Percentiles rank a stretch among this genome's conserved stretches.
Conservation (phyloP, 2,329 filamentous ascomycete species). For the Colletotrichum salicis region DNA sequence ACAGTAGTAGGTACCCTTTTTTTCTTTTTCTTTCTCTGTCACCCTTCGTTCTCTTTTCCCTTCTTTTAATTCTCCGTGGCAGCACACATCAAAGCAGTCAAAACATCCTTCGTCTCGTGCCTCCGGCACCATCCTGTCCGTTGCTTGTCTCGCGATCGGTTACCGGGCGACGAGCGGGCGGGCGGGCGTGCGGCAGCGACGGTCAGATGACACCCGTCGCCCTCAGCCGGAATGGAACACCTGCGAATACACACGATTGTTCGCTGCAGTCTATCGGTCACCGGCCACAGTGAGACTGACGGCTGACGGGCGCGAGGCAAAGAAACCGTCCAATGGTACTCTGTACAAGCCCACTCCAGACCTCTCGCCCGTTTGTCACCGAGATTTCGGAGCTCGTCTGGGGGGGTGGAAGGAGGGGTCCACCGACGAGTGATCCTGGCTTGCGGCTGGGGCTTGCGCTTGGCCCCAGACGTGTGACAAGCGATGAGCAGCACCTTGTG, state of each 20-base stretch:
- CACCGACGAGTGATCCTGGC: slow-evolving; percentile 27
- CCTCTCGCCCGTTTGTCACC: slow-evolving; percentile 30
- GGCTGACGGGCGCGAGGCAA: slow-evolving; percentile 10
- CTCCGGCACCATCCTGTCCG: slow-evolving; percentile 11
- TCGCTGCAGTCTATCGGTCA: slow-evolving; percentile 16
- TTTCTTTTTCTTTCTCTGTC: background rate
- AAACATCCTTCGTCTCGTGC: slow-evolving; percentile 18
- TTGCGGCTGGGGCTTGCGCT: slow-evolving; percentile 31
- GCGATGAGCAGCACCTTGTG: slow-evolving; percentile 7
- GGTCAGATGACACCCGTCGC: slow-evolving; percentile 33
- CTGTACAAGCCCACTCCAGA: slow-evolving; percentile 19
- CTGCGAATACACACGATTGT: slow-evolving; percentile 26
- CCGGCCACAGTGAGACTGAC: background rate
- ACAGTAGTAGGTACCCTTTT: background rate
- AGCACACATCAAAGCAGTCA: slow-evolving; percentile 24
- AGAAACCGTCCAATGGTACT: slow-evolving; percentile 3
- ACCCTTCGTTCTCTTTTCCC: background rate
- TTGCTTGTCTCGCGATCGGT: slow-evolving; percentile 19
- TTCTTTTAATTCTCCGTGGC: slow-evolving; percentile 16
- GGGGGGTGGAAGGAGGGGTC: slow-evolving; percentile 19
- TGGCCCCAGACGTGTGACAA: slow-evolving; percentile 28
- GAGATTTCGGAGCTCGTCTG: slow-evolving; percentile 32
- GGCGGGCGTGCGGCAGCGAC: slow-evolving; percentile 12
- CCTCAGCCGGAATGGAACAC: slow-evolving; percentile 32
- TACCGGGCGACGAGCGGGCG: slow-evolving; percentile 24